A percentile compares a stretch with the other conserved stretches of the same genome.
Conservation (phyloP, 2,329 filamentous ascomycete species). For the Claviceps purpurea region DNA sequence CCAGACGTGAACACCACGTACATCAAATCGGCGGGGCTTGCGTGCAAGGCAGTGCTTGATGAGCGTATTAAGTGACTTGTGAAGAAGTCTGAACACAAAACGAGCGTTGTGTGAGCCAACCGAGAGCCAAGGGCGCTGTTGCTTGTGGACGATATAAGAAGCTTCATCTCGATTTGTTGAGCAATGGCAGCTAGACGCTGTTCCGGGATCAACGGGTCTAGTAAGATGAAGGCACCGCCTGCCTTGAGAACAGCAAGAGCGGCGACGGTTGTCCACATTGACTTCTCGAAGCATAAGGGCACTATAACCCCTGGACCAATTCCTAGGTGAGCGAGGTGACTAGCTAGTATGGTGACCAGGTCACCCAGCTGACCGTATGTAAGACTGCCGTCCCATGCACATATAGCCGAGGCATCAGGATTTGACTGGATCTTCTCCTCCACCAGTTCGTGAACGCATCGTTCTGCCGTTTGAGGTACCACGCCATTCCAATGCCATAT, state of each 20-base stretch:
- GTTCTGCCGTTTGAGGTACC: conserved; percentile 25
- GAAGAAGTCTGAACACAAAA: not conserved
- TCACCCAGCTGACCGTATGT: conserved; percentile 32
- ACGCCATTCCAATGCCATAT: conserved; percentile 34
- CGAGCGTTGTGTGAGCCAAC: not conserved
- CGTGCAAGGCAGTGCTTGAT: no score
- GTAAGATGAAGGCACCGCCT: conserved; percentile 33
- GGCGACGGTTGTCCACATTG: conserved; percentile 30
- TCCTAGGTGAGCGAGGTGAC: conserved; percentile 24
- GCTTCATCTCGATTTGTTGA: not conserved
- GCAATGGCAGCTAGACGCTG: conserved; percentile 11
- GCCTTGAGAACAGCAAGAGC: conserved; percentile 34
- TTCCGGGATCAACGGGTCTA: conserved; percentile 31
- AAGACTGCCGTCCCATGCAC: conserved; percentile 36
- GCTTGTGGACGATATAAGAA: not conserved
- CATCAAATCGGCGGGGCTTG: not conserved
- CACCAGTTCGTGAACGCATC: conserved; percentile 35
- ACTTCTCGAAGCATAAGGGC: conserved; percentile 38
- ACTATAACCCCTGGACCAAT: conserved; percentile 18
- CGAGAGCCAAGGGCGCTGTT: no score
- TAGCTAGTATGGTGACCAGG: conserved; percentile 28
- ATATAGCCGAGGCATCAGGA: conserved; percentile 29
- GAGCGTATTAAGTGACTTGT: not conserved
- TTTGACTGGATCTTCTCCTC: conserved; percentile 21
- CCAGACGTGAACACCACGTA: conserved; percentile 14